Evolutionary conservation across 345 rosid genomes (phyloP).

Genomic region (Limnanthes douglasii): DNA sequence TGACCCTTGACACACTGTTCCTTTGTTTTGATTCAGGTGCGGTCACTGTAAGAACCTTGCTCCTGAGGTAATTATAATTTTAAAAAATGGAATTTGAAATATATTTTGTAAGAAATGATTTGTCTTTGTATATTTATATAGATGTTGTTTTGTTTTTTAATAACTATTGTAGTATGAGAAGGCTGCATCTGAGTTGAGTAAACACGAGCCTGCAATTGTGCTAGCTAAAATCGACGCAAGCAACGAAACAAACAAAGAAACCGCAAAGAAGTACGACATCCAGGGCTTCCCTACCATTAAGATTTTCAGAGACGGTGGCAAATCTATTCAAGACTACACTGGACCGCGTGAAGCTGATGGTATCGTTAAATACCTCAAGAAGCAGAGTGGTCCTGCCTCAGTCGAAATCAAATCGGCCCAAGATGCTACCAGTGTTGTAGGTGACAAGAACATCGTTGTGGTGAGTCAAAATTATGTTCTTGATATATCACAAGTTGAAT

Average conservation of each 20-base stretch:
- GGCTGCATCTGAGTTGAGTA: constrained; percentile 76
- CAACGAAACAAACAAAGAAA: constrained; percentile 55
- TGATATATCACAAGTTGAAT: no score
- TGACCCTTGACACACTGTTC: no score
- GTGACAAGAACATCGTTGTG: constrained; percentile 56
- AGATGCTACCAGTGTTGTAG: constrained; percentile 38
- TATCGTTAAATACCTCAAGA: constrained; percentile 66
- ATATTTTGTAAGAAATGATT: neutral
- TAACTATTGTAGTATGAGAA: constrained; percentile 92
- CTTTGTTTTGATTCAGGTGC: constrained; percentile 42
- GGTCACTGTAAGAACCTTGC: constrained; percentile 97
- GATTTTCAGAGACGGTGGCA: constrained; percentile 83
- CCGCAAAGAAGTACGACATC: constrained; percentile 40
- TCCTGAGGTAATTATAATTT: constrained; percentile 87
- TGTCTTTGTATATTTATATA: neutral
- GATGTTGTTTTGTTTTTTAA: constrained; percentile 5
- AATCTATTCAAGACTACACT: constrained; percentile 57
- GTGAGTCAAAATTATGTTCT: constrained; percentile 25
- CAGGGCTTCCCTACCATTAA: constrained; percentile 80
- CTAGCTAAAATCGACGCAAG: constrained; percentile 89
- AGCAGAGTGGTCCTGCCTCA: constrained; percentile 92
- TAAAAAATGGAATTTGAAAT: no score
- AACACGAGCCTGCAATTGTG: constrained; percentile 47
- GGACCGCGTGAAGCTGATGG: constrained; percentile 98
- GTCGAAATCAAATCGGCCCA: constrained; percentile 58